These are phyloP conservation scores for Stemphylium vesicarium DNA, from an alignment of 2,329 filamentous ascomycete genomes.

Conservation along the genomic window DNA sequence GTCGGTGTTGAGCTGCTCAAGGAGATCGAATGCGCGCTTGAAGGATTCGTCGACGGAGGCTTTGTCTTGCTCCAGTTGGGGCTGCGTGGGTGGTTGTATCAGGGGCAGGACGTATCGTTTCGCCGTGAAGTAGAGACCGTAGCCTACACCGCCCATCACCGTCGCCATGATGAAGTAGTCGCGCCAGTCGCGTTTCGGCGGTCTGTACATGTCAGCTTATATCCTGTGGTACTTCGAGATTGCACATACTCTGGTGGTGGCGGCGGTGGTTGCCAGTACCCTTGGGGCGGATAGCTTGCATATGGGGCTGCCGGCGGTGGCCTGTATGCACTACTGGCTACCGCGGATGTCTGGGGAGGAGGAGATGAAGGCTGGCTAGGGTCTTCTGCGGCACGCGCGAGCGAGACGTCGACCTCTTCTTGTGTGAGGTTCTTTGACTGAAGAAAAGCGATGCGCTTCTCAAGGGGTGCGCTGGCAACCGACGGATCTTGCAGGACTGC, in stretches of 20 bases:
- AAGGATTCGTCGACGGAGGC: constrained; percentile 91
- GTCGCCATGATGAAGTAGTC: constrained; percentile 99
- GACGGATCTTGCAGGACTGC: constrained; percentile 92
- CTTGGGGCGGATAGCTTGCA: constrained; percentile 58
- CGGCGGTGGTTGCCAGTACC: constrained; percentile 60
- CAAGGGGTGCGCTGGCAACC: constrained; percentile 85
- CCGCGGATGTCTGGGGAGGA: constrained; percentile 53
- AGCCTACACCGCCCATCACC: constrained; percentile 85
- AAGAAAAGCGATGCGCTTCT: constrained; percentile 90
- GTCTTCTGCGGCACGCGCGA: constrained; percentile 74
- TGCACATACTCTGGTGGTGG: constrained; percentile 60
- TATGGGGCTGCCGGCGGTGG: constrained; percentile 57
- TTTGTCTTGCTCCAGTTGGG: constrained; percentile 94
- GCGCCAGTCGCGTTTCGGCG: constrained; percentile 88
- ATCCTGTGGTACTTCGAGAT: neutral
- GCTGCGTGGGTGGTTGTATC: constrained; percentile 90
- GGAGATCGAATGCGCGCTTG: constrained; percentile 84
- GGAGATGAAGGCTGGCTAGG: constrained; percentile 55
- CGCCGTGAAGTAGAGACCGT: constrained; percentile 85
- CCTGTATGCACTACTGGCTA: constrained; percentile 52
- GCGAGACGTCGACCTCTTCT: constrained; percentile 87
- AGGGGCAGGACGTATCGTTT: constrained; percentile 90
- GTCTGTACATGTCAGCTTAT: constrained; percentile 33
- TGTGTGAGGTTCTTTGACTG: constrained; percentile 97
- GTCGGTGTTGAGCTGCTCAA: constrained; percentile 91